Conservation (phyloP, 768 basidiomycete genomes). For the Amanita pallidorosea region DNA sequence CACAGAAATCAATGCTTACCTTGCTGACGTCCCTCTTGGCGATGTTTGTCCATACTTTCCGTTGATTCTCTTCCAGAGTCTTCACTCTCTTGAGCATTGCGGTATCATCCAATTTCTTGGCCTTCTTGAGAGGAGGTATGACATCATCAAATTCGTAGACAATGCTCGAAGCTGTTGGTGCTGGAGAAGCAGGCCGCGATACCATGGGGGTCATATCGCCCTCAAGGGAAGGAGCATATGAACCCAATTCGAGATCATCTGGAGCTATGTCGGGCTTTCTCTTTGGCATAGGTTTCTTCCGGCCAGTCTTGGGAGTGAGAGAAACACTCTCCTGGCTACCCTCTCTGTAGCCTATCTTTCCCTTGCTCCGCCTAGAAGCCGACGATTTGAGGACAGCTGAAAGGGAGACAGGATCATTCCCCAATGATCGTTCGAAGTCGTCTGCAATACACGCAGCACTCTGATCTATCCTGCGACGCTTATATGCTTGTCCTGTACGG, state of each 20-base stretch:
- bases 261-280: constrained; percentile 46
- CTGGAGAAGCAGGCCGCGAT: constrained; percentile 65
- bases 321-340: constrained; percentile 49
- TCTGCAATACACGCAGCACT: constrained; percentile 26
- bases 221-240: constrained; percentile 44
- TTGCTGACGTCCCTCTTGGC: constrained; percentile 78
- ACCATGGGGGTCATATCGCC: constrained; percentile 40
- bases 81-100: constrained; percentile 68
- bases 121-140: constrained; percentile 62
- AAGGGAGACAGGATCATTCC: constrained; percentile 24
- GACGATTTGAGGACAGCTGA: constrained; percentile 17
- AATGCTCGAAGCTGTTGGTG: constrained; percentile 41
- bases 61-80: constrained; percentile 72
- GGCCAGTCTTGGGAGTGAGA: constrained; percentile 35
- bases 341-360: constrained; percentile 38
- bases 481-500: constrained; percentile 34
- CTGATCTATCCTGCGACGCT: constrained; percentile 54
- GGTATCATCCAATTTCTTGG: constrained; percentile 66
- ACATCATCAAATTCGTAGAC: constrained; percentile 65
- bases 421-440: constrained; percentile 34
- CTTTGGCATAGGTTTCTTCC: constrained; percentile 45
- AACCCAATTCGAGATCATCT: constrained; percentile 40
- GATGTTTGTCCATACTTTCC: constrained; percentile 86
- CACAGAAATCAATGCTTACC: constrained; percentile 25
- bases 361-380: constrained; percentile 41